Evolutionary conservation across 306 rosid species (phyloP).

Genomic region (Geum urbanum): DNA sequence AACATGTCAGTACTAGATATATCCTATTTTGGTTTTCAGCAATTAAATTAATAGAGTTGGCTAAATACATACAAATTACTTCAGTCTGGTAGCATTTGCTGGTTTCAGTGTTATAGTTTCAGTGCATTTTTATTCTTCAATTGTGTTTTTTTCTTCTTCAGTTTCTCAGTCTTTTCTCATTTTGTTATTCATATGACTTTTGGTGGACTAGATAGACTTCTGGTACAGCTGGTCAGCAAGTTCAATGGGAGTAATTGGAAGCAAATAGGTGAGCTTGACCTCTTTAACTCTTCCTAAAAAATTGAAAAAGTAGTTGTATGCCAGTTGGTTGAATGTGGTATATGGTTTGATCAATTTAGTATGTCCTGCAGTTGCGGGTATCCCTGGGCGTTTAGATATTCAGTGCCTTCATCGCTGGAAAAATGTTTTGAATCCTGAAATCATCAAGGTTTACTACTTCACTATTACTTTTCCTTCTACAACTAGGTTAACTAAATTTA

Average conservation of each 20-base stretch:
- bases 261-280: conserved; percentile 35
- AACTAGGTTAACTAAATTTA: background rate
- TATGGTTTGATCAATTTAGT: background rate
- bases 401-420: conserved; percentile 64
- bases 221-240: conserved; percentile 43
- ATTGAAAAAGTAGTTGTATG: no score
- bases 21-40: conserved; percentile 7
- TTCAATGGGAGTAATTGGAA: conserved; percentile 47
- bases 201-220: conserved; percentile 48
- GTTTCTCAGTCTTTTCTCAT: conserved; percentile 12
- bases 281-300: background rate
- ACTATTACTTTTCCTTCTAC: background rate
- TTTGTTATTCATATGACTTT: conserved; percentile 11
- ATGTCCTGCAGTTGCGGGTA: conserved; percentile 33
- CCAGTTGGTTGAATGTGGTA: no score
- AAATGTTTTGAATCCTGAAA: conserved; percentile 54
- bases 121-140: background rate
- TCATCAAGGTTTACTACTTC: conserved; percentile 44
- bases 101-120: background rate
- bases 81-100: background rate
- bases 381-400: conserved; percentile 40
- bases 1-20: conserved; percentile 38
- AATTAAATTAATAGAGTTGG: background rate
- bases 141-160: background rate
- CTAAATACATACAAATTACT: background rate